Base-by-base conservation (phyloP, 2,329 filamentous ascomycete species). In the Xylaria sp. region DNA sequence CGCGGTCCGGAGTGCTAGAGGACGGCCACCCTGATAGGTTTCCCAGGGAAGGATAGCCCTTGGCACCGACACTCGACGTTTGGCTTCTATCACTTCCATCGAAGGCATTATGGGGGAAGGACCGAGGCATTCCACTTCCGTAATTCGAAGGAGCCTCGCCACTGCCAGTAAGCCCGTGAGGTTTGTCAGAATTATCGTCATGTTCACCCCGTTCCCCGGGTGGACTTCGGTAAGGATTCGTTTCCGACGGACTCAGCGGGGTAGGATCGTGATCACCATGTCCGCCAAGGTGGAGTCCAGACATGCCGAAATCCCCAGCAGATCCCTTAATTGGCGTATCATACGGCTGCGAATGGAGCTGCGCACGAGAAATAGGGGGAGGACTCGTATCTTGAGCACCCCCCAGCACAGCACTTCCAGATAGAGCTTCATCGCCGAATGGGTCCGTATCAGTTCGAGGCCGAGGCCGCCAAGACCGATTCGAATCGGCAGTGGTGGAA, bases 161-260 rank as follows among this genome's bases (percentile, higher is more conserved):
- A 52, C 87, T 79, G 37, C 82, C 82, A 55, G 84, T 81, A 48
- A 83, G 80, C 25, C 83, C 84, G 53, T 81, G 80, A 11, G 77
- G 72, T 51, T 79, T 79, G 7, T 83, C 81, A 11, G 81, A 78
- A 33, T 75, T 85, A 46, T 83, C 81, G 15, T 86, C 85, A 48
- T 91, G 86, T 17, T 85, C 87, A 4, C 80, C 81, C 44, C 87
- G 87, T 25, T 93, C 90, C 37, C 89, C 90, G 7, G 90, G 87
- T 2, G 95, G 95, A 74, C 94, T 98, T 66, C 93, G 91, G 74
- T 95, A 99, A 1, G 95, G 95, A 73, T 99, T 99, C 3, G 95
- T 98, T 71, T 96, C 92, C 0, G 93, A 95, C 10, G 95, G 95
- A 74, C 94, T 98, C 72, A 92, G 86, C 0, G 91, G 90, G 60